phyloP scores from a whole-genome alignment of 208 protist species.

The Leptomonas seymouri region DNA sequence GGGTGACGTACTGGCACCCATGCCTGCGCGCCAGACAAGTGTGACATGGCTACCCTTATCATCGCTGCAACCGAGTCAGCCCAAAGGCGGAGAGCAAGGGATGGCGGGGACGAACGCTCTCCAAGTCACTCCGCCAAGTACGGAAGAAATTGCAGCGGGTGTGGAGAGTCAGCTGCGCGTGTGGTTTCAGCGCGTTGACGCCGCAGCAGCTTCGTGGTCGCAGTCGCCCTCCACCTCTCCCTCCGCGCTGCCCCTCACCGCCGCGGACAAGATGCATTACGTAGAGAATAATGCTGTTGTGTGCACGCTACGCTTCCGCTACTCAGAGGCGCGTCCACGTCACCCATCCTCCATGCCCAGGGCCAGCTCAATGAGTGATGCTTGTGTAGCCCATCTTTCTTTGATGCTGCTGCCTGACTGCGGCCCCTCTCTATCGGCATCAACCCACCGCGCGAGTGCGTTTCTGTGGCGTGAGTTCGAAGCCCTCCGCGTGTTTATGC shows the following conservation, averaged over 20 bases:
- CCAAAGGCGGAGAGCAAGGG: background rate
- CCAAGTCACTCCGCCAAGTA: background rate
- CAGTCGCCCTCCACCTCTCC: background rate
- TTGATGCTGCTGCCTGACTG: constrained; percentile 17
- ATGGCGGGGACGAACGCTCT: background rate
- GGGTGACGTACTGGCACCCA: constrained; percentile 39
- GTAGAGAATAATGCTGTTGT: constrained; percentile 14
- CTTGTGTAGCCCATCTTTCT: background rate
- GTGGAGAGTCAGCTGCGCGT: constrained; percentile 9
- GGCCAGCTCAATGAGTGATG: background rate
- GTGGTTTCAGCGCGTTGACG: constrained; percentile 27
- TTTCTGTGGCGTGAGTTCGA: constrained; percentile 21
- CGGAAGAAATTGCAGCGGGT: background rate
- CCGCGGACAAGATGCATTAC: constrained; percentile 11
- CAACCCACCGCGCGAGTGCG: background rate
- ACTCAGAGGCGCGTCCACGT: background rate
- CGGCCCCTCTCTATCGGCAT: background rate
- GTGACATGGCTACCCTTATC: constrained; percentile 11
- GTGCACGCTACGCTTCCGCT: constrained; percentile 14
- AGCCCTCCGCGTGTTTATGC: constrained; percentile 17
- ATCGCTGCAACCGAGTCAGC: background rate
- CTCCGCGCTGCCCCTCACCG: background rate
- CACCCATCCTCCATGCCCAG: background rate
- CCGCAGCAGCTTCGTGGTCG: constrained; percentile 7
- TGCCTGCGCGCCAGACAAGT: background rate